phyloP scores from a whole-genome alignment of 2,329 filamentous ascomycete genomes.

The Shiraia sp. region DNA sequence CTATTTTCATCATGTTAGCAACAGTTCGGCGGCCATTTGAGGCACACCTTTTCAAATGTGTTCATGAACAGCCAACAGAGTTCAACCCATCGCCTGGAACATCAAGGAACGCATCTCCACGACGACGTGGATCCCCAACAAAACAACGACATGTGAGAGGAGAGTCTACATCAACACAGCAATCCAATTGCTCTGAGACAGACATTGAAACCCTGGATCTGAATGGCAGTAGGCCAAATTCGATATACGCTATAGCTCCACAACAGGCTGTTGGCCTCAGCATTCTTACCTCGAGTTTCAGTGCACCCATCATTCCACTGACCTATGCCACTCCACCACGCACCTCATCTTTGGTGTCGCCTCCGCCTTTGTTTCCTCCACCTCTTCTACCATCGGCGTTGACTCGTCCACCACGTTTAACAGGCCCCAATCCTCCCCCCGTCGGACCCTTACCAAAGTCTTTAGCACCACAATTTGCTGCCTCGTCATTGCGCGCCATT shows the following conservation, averaged over 20 bases:
- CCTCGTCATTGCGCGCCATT: slow-evolving; percentile 38
- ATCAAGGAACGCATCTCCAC: slow-evolving; percentile 23
- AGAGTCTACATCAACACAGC: slow-evolving; percentile 20
- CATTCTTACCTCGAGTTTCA: slow-evolving; percentile 34
- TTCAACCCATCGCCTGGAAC: slow-evolving; percentile 14
- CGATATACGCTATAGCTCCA: slow-evolving; percentile 23
- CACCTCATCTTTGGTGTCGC: slow-evolving; percentile 15
- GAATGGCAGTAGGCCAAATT: slow-evolving; percentile 15
- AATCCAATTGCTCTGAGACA: slow-evolving; percentile 24
- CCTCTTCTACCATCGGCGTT: slow-evolving; percentile 13
- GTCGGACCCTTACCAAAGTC: slow-evolving; percentile 30
- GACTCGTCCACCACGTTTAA: slow-evolving; percentile 23
- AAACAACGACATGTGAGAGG: slow-evolving; percentile 12
- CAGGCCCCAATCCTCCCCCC: slow-evolving; percentile 15
- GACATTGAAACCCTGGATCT: slow-evolving; percentile 33
- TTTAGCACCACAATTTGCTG: slow-evolving; percentile 31
- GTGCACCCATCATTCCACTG: slow-evolving; percentile 33
- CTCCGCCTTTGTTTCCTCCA: slow-evolving; percentile 18
- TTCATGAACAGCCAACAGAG: slow-evolving; percentile 16
- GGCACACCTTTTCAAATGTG: slow-evolving; percentile 37
- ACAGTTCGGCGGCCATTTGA: slow-evolving; percentile 43
- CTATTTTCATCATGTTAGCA: slow-evolving; percentile 39
- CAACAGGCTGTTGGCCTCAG: slow-evolving; percentile 22
- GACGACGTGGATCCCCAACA: slow-evolving; percentile 16
- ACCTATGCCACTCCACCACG: slow-evolving; percentile 20